A percentile compares a stretch with the other conserved stretches of the same genome.
Conservation (phyloP, 2,329 filamentous ascomycete genomes). For the Neospermospora avenae region DNA sequence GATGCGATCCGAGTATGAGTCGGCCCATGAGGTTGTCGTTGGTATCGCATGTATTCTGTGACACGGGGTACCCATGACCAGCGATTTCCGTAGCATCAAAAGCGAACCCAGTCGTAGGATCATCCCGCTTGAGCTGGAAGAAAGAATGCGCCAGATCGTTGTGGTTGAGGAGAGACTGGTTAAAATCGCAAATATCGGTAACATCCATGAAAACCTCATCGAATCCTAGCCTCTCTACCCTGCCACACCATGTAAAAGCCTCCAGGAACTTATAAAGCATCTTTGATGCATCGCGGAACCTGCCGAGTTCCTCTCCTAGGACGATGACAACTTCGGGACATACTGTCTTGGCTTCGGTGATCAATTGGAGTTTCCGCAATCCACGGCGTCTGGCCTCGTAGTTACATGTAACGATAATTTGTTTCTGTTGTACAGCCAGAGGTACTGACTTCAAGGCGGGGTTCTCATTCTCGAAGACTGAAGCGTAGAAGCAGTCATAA, state of each 20-base stretch:
- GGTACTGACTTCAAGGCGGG: constrained; percentile 70
- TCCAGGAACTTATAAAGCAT: constrained; percentile 70
- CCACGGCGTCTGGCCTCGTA: constrained; percentile 78
- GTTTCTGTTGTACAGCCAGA: constrained; percentile 44
- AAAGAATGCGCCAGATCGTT: constrained; percentile 66
- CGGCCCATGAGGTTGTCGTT: constrained; percentile 39
- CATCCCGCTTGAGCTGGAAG: constrained; percentile 69
- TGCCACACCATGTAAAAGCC: constrained; percentile 71
- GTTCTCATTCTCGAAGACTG: constrained; percentile 75
- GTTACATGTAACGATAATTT: constrained; percentile 87
- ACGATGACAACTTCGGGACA: constrained; percentile 85
- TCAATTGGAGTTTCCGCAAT: constrained; percentile 78
- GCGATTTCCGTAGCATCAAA: constrained; percentile 70
- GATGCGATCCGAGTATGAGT: constrained; percentile 74
- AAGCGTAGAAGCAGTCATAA: constrained; percentile 93
- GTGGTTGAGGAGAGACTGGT: constrained; percentile 66
- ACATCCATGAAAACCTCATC: constrained; percentile 78
- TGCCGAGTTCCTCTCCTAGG: constrained; percentile 80
- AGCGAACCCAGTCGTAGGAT: constrained; percentile 76
- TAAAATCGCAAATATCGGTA: constrained; percentile 83
- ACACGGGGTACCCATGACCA: constrained; percentile 45
- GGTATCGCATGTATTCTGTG: constrained; percentile 18
- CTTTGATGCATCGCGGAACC: constrained; percentile 85
- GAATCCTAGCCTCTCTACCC: constrained; percentile 79
- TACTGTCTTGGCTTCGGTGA: constrained; percentile 72